phyloP scores from a whole-genome alignment of 805 yeast genomes.

The Wickerhamiella qilinensis region DNA sequence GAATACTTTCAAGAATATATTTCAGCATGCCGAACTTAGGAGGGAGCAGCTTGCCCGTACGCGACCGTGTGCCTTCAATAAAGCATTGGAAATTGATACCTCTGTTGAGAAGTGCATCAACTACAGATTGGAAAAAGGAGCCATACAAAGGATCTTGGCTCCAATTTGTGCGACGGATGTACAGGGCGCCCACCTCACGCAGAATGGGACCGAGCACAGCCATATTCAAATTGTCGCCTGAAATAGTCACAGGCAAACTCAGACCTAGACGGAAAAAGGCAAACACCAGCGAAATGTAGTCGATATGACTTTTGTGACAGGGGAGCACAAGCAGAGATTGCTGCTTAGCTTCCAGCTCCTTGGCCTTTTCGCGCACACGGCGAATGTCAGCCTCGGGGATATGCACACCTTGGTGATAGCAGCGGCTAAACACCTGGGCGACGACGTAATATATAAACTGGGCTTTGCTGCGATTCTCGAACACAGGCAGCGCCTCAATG shows the following conservation, averaged over 20 bases:
- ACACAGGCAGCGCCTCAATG: constrained; percentile 21
- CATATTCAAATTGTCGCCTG: constrained; percentile 51
- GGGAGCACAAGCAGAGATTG: constrained; percentile 33
- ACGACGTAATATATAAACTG: constrained; percentile 22
- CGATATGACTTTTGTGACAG: constrained; percentile 47
- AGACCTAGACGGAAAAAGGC: constrained; percentile 37
- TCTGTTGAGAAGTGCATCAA: constrained; percentile 32
- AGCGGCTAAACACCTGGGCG: constrained; percentile 24
- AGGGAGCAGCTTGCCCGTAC: constrained; percentile 46
- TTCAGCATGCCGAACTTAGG: constrained; percentile 50
- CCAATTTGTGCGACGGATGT: constrained; percentile 35
- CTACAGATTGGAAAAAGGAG: constrained; percentile 26
- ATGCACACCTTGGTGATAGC: constrained; percentile 29
- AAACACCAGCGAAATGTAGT: constrained; percentile 41
- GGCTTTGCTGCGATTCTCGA: constrained; percentile 18
- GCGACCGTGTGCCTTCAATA: constrained; percentile 50
- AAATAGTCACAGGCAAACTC: constrained; percentile 40
- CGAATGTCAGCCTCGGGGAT: constrained; percentile 22
- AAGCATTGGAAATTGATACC: constrained; percentile 42
- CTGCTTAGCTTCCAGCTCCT: constrained; percentile 20
- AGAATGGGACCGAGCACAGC: constrained; percentile 36
- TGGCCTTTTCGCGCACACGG: constrained; percentile 21
- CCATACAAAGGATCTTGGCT: constrained; percentile 27
- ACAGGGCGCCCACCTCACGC: constrained; percentile 39
- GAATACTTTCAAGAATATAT: constrained; percentile 31